These are phyloP conservation scores for Eragrostis tef DNA, from an alignment of 202 grass and related monocot species.

Conservation along the genomic window DNA sequence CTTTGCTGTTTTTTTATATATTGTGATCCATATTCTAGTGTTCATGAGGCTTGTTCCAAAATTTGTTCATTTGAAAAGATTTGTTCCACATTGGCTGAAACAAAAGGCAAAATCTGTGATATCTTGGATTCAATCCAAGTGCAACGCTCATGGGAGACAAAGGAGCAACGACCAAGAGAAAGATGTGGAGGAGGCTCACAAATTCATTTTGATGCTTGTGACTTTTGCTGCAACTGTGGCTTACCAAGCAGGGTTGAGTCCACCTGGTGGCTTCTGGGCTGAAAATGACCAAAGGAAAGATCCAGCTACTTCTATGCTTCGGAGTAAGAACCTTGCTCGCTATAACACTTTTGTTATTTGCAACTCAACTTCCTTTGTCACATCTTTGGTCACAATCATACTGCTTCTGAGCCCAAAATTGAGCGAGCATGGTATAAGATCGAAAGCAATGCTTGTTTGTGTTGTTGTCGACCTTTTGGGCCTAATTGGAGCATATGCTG, in stretches of 20 bases:
- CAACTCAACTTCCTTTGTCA: slow-evolving; percentile 60
- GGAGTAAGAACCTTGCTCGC: not conserved
- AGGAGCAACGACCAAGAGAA: not conserved
- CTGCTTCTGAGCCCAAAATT: slow-evolving; percentile 58
- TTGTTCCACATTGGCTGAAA: too few relatives aligned
- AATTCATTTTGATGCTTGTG: slow-evolving; percentile 51
- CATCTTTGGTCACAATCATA: slow-evolving; percentile 59
- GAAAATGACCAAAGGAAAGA: slow-evolving; percentile 13
- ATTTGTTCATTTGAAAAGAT: too few relatives aligned
- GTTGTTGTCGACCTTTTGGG: slow-evolving; percentile 38
- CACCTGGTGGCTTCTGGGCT: slow-evolving; percentile 52
- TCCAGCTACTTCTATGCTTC: slow-evolving; percentile 51
- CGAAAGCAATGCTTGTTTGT: slow-evolving; percentile 38
- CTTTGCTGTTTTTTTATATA: slow-evolving; percentile 46
- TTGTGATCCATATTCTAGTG: slow-evolving; percentile 43
- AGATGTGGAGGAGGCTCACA: slow-evolving; percentile 31
- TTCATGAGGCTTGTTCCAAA: too few relatives aligned
- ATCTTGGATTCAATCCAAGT: too few relatives aligned
- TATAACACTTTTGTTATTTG: slow-evolving; percentile 47
- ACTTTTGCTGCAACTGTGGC: slow-evolving; percentile 44
- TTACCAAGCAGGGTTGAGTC: slow-evolving; percentile 58
- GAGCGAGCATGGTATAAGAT: slow-evolving; percentile 50
- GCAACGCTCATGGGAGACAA: too few relatives aligned
- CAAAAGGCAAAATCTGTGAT: too few relatives aligned
- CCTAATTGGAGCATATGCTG: slow-evolving; percentile 47